These are phyloP conservation scores for Fusarium subglutinans DNA, from an alignment of 2,329 filamentous ascomycete genomes.

Conservation along the genomic window DNA sequence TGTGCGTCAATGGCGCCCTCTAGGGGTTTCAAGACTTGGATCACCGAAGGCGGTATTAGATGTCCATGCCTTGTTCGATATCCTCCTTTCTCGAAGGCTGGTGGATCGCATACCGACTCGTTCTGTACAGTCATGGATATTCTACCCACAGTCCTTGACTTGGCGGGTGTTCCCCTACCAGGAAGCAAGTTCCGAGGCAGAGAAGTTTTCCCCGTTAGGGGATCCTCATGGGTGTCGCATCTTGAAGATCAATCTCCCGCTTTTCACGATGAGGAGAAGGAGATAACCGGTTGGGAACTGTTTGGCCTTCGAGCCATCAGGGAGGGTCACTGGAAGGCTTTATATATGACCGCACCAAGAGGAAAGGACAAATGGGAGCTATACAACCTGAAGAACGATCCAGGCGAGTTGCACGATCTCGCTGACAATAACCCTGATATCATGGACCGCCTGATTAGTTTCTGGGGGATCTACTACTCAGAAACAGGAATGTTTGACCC, in stretches of 20 bases:
- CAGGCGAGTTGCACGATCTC: constrained; percentile 13
- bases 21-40: constrained; percentile 48
- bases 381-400: constrained; percentile 18
- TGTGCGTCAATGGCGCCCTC: constrained; percentile 50
- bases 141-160: constrained; percentile 57
- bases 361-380: constrained; percentile 29
- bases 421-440: constrained; percentile 4
- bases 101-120: constrained; percentile 46
- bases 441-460: constrained; percentile 9
- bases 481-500: constrained; percentile 29
- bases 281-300: constrained; percentile 65
- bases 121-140: constrained; percentile 60
- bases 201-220: constrained; percentile 60
- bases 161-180: constrained; percentile 54
- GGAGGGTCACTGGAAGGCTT: constrained; percentile 64
- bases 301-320: constrained; percentile 63
- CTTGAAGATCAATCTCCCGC: constrained; percentile 44
- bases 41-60: constrained; percentile 43
- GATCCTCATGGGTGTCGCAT: constrained; percentile 41
- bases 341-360: constrained; percentile 15
- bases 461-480: constrained; percentile 23
- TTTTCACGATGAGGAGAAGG: constrained; percentile 57
- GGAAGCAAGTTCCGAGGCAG: constrained; percentile 50
- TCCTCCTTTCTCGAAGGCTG: constrained; percentile 40
- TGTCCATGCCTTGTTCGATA: constrained; percentile 35